Percentiles rank a stretch among this genome's conserved stretches.
These are phyloP conservation scores for Podospora sp. DNA, from an alignment of 495 filamentous ascomycete species.

Conservation along the genomic window DNA sequence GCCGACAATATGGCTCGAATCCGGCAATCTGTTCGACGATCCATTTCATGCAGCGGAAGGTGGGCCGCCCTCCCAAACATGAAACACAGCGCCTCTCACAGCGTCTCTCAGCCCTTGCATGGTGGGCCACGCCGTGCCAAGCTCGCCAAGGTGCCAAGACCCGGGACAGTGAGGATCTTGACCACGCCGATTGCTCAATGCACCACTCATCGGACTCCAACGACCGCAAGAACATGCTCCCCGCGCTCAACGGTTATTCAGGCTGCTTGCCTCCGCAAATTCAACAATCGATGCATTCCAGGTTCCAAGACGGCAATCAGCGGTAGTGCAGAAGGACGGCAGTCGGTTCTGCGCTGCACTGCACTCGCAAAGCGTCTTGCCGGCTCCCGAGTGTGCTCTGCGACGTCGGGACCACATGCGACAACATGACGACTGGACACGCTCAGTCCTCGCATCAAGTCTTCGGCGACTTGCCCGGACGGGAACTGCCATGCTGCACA, in stretches of 20 bases:
- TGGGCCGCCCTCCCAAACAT: constrained; percentile 5
- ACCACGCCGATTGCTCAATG: neutral
- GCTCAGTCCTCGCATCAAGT: neutral
- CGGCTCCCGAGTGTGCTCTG: neutral
- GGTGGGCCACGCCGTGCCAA: neutral
- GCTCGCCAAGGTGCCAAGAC: constrained; percentile 13
- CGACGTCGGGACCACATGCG: neutral
- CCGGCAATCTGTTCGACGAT: constrained; percentile 19
- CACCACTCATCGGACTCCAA: neutral
- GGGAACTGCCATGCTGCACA: neutral
- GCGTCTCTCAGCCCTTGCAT: constrained; percentile 6
- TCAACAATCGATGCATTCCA: neutral
- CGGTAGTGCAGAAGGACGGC: neutral
- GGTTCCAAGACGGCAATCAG: neutral
- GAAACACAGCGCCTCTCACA: constrained; percentile 13
- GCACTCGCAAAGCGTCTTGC: neutral
- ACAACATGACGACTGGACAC: neutral
- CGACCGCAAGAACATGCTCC: neutral
- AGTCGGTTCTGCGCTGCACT: neutral
- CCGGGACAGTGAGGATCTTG: neutral
- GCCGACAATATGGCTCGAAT: constrained; percentile 10
- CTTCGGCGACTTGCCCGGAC: neutral
- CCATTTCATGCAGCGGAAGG: constrained; percentile 12
- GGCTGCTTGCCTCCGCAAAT: neutral
- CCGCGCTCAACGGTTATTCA: neutral